Conservation (phyloP, 2,329 filamentous ascomycete species). For the Colletotrichum zoysiae region DNA sequence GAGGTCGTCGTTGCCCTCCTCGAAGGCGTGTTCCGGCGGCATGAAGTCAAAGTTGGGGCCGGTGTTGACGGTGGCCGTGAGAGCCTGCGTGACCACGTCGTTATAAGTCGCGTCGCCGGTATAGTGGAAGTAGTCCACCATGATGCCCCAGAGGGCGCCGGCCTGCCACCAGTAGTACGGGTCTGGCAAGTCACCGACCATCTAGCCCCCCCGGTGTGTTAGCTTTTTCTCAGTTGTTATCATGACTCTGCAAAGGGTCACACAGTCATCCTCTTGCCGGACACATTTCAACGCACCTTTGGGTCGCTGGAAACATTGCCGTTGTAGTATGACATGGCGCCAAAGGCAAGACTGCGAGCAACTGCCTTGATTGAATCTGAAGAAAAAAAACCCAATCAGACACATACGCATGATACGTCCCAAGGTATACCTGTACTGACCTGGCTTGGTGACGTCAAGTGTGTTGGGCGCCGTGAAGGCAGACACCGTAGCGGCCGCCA, state of each 20-base stretch:
- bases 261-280: too few species aligned
- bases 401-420: neutral
- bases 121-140: slow-evolving; percentile 78
- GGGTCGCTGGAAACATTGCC: slow-evolving; percentile 69
- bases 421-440: slow-evolving; percentile 46
- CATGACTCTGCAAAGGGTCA: neutral
- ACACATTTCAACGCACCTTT: slow-evolving; percentile 50
- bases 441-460: slow-evolving; percentile 53
- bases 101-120: slow-evolving; percentile 74
- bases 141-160: slow-evolving; percentile 74
- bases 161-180: slow-evolving; percentile 79
- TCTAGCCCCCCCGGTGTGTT: slow-evolving; percentile 48
- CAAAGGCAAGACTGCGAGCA: slow-evolving; percentile 70
- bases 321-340: slow-evolving; percentile 73
- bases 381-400: slow-evolving; percentile 28
- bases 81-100: slow-evolving; percentile 67
- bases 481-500: slow-evolving; percentile 46
- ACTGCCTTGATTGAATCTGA: slow-evolving; percentile 72
- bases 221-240: neutral
- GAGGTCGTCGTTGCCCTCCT: slow-evolving; percentile 81
- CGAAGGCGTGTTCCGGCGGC: slow-evolving; percentile 65
- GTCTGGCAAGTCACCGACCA: slow-evolving; percentile 71
- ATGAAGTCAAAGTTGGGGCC: slow-evolving; percentile 72
- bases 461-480: slow-evolving; percentile 51
- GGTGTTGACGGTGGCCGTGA: slow-evolving; percentile 67